phyloP scores from a whole-genome alignment of 2,329 filamentous ascomycete species.

The Nemania sp. region DNA sequence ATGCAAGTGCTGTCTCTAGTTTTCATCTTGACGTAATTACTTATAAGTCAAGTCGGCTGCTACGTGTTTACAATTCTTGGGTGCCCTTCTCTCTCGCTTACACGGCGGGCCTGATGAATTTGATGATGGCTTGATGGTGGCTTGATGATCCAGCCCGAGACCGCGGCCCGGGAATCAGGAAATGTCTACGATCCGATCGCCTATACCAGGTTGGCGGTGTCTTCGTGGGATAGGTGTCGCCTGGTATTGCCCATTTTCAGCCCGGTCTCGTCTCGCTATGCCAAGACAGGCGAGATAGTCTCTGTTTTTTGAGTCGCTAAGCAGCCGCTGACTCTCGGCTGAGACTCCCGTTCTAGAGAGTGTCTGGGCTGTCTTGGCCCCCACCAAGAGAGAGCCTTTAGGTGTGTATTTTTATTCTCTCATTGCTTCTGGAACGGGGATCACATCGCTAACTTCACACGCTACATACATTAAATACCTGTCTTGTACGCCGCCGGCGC shows the following conservation, averaged over 20 bases:
- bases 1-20: no score
- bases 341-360: background rate
- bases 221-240: background rate
- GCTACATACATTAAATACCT: no score
- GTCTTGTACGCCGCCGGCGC: background rate
- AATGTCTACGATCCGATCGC: no score
- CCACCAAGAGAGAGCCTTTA: background rate
- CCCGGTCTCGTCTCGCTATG: slow-evolving; percentile 1
- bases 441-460: background rate
- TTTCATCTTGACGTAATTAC: no score
- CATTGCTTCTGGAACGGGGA: background rate
- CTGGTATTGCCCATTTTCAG: background rate
- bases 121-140: no score
- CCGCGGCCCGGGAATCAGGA: background rate
- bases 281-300: background rate
- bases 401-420: background rate
- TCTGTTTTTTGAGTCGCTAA: background rate
- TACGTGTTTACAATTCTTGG: no score
- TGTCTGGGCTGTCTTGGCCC: background rate
- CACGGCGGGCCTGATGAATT: no score
- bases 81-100: no score
- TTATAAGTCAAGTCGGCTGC: no score
- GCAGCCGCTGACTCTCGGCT: slow-evolving; percentile 1
- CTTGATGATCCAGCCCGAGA: background rate
- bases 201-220: no score